phyloP scores from a whole-genome alignment of 306 rosid species.

The Cicer bijugum region DNA sequence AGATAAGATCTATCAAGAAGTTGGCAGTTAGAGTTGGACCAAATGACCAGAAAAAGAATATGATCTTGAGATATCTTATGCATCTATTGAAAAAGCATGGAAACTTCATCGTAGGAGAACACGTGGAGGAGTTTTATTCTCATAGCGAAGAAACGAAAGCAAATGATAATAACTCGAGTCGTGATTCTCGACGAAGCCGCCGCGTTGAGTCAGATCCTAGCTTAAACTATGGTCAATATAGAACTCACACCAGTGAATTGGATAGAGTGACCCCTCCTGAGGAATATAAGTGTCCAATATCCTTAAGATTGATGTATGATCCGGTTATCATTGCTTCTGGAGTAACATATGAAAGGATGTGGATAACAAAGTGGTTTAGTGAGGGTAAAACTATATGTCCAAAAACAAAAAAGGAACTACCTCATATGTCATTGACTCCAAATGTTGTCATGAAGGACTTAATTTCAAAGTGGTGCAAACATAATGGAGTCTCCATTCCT shows the following conservation, averaged over 20 bases:
- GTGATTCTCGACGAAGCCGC: conserved; percentile 43
- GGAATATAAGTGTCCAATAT: conserved; percentile 75
- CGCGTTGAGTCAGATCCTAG: conserved; percentile 45
- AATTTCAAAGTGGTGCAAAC: conserved; percentile 73
- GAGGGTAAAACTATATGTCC: conserved; percentile 81
- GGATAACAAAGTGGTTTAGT: conserved; percentile 88
- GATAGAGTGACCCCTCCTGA: conserved; percentile 57
- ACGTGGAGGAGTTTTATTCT: conserved; percentile 44
- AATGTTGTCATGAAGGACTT: conserved; percentile 65
- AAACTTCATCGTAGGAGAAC: conserved; percentile 53
- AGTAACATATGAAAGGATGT: conserved; percentile 76
- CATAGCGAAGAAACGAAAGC: conserved; percentile 39
- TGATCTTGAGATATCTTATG: conserved; percentile 62
- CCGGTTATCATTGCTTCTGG: conserved; percentile 91
- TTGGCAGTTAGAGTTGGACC: conserved; percentile 59
- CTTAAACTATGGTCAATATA: conserved; percentile 30
- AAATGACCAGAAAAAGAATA: conserved; percentile 54
- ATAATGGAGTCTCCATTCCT: conserved; percentile 57
- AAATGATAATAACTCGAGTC: conserved; percentile 47
- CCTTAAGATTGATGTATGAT: conserved; percentile 82
- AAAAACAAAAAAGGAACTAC: conserved; percentile 58
- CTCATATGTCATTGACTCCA: conserved; percentile 60
- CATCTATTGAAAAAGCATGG: conserved; percentile 65
- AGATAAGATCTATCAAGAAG: conserved; percentile 70
- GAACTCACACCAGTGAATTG: conserved; percentile 44